Evolutionary conservation across 2,329 filamentous ascomycete species (phyloP).

Genomic region (Incumbomyces lentus): DNA sequence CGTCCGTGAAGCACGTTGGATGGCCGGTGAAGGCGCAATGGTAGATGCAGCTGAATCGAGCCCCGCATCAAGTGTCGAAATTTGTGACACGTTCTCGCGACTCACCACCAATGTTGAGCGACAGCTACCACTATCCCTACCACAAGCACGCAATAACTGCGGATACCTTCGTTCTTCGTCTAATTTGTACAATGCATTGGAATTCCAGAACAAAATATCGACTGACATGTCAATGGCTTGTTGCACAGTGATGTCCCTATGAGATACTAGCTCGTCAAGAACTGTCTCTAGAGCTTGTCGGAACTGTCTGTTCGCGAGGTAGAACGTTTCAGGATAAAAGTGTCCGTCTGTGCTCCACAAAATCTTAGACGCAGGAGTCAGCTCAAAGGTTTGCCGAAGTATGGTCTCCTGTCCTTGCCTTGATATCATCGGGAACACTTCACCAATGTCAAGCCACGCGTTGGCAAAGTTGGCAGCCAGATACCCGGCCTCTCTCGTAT

Average conservation of each 20-base stretch:
- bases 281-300: conserved; percentile 59
- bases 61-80: conserved; percentile 10
- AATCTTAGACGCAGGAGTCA: conserved; percentile 64
- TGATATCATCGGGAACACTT: conserved; percentile 70
- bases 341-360: conserved; percentile 75
- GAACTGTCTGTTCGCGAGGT: conserved; percentile 62
- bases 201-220: conserved; percentile 65
- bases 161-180: conserved; percentile 27
- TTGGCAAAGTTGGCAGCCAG: conserved; percentile 67
- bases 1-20: background rate
- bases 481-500: conserved; percentile 67
- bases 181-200: conserved; percentile 64
- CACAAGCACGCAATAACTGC: conserved; percentile 19
- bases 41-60: conserved; percentile 7
- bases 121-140: conserved; percentile 14
- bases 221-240: conserved; percentile 56
- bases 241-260: conserved; percentile 48
- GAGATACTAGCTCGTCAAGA: conserved; percentile 55
- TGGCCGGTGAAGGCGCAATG: conserved; percentile 1
- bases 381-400: conserved; percentile 61
- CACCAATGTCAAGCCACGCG: conserved; percentile 72
- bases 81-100: conserved; percentile 11
- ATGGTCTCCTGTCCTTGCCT: conserved; percentile 64
- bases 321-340: conserved; percentile 67
- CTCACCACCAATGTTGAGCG: conserved; percentile 14